A percentile compares a stretch with the other conserved stretches of the same genome.
These are phyloP conservation scores for Pyrus communis DNA, from an alignment of 306 rosid genomes.

Conservation along the genomic window DNA sequence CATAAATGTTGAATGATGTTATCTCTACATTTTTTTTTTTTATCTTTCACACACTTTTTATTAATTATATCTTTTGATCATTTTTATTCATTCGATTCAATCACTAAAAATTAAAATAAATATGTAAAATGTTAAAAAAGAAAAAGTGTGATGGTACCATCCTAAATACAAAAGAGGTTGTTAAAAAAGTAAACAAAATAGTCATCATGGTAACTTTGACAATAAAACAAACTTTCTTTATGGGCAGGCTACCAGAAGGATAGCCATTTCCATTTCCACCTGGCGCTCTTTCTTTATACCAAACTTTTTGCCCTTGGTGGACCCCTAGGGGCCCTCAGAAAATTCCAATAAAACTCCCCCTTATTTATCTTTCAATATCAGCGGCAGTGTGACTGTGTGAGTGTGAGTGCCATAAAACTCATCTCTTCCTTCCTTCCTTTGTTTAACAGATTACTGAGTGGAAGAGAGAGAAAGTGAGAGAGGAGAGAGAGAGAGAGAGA, in stretches of 20 bases:
- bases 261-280: not conserved
- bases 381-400: not conserved
- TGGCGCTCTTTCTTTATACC: not conserved
- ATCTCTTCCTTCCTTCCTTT: not conserved
- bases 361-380: not conserved
- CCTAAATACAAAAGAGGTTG: not conserved
- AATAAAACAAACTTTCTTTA: not conserved
- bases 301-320: not conserved
- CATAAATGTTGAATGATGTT: too few species aligned
- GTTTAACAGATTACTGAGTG: not conserved
- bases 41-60: too few species aligned
- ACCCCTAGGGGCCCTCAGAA: not conserved
- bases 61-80: too few species aligned
- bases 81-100: too few species aligned
- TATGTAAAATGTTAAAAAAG: too few species aligned
- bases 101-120: too few species aligned
- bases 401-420: not conserved
- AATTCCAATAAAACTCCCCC: not conserved
- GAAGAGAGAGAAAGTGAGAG: not conserved
- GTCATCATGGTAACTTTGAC: not conserved
- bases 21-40: accelerated
- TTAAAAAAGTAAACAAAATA: not conserved
- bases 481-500: not conserved
- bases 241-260: not conserved
- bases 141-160: too few species aligned